phyloP scores from a whole-genome alignment of 805 yeast species.

The Pachysolen tannophilus region DNA sequence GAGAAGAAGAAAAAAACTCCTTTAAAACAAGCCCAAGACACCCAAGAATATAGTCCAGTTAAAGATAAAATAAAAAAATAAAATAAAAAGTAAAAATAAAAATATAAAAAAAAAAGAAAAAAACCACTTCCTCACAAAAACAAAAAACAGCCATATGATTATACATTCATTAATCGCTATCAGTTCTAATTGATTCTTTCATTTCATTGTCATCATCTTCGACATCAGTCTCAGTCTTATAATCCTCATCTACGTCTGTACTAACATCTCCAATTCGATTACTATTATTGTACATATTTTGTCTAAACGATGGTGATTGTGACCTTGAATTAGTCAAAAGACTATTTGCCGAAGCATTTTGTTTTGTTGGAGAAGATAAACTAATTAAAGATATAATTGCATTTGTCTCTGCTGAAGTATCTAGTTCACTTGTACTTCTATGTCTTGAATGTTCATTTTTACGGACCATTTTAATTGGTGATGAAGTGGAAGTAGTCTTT shows the following conservation, averaged over 20 bases:
- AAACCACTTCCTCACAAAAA: not conserved
- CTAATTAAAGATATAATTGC: slow-evolving; percentile 50
- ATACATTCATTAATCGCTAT: not conserved
- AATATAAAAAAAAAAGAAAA: not conserved
- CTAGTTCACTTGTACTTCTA: no score
- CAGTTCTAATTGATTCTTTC: not conserved
- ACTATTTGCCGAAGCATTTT: slow-evolving; percentile 2
- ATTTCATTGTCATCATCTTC: slow-evolving; percentile 7
- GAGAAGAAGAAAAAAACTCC: no score
- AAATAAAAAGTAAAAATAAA: not conserved
- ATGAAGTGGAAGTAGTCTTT: not conserved
- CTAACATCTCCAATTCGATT: not conserved
- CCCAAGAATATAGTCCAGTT: no score
- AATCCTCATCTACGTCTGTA: slow-evolving; percentile 5
- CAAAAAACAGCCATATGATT: not conserved
- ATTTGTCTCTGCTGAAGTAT: slow-evolving; percentile 37
- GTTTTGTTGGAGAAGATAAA: slow-evolving; percentile 38
- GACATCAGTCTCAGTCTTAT: slow-evolving; percentile 9
- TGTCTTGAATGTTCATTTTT: no score
- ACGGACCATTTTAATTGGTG: not conserved
- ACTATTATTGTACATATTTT: not conserved
- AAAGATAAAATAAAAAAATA: not conserved
- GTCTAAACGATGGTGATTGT: slow-evolving; percentile 1
- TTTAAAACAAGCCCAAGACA: no score
- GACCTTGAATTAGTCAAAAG: slow-evolving; percentile 1